phyloP scores from a whole-genome alignment of 2,329 filamentous ascomycete genomes.

The Aspergillus novoparasiticus region DNA sequence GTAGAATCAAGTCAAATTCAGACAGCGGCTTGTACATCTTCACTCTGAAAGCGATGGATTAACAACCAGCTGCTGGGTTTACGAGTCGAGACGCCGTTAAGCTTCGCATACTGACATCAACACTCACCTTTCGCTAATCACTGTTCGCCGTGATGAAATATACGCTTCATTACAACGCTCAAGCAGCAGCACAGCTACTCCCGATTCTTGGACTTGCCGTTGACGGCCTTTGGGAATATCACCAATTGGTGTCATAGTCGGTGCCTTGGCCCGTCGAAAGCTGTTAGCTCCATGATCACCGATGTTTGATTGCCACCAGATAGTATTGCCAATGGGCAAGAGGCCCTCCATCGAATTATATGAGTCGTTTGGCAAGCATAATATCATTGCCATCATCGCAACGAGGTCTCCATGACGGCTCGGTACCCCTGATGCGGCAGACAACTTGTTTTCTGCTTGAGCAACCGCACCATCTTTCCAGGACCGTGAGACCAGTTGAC shows the following conservation, averaged over 20 bases:
- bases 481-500: background rate
- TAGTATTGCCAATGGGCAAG: background rate
- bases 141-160: background rate
- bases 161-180: background rate
- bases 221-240: no score
- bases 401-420: background rate
- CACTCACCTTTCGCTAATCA: background rate
- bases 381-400: background rate
- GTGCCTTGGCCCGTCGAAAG: background rate
- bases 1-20: background rate
- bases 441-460: background rate
- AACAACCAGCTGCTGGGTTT: background rate
- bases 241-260: background rate
- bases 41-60: background rate
- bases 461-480: background rate
- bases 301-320: background rate
- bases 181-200: background rate
- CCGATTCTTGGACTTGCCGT: background rate
- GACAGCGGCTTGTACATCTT: background rate
- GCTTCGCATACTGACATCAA: background rate
- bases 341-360: background rate
- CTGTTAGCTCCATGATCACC: background rate
- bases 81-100: background rate
- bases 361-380: background rate
- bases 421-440: background rate